Evolutionary conservation across 108 stramenopile species (phyloP).

Genomic region (Stephanodiscus triporus): DNA sequence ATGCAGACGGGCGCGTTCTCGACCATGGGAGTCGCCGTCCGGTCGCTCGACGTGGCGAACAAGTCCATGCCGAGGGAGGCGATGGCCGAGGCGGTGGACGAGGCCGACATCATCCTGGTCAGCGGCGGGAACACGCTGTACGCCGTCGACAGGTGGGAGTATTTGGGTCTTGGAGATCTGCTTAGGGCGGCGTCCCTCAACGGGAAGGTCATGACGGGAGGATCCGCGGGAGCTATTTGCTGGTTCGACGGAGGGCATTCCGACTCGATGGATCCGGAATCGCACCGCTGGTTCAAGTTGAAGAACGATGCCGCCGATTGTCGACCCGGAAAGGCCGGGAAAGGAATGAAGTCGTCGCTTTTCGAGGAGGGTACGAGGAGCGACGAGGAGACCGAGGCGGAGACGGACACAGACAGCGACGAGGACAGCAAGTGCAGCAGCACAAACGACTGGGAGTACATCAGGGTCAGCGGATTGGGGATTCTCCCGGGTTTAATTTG

Average conservation of each 20-base stretch:
- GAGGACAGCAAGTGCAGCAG: not conserved
- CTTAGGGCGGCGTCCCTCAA: conserved; percentile 49
- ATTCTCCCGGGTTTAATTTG: conserved; percentile 66
- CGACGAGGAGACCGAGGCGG: conserved; percentile 1
- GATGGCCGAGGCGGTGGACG: conserved; percentile 45
- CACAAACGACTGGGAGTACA: conserved; percentile 63
- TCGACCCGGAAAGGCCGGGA: not conserved
- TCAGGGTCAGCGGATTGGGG: conserved; percentile 62
- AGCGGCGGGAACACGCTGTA: conserved; percentile 87
- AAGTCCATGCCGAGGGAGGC: conserved; percentile 28
- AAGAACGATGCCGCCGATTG: conserved; percentile 14
- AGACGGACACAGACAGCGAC: not conserved
- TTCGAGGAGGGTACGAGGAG: not conserved
- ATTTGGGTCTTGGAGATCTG: conserved; percentile 58
- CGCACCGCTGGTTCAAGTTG: conserved; percentile 41
- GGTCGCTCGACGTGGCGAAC: conserved; percentile 36
- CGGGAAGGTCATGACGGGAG: conserved; percentile 71
- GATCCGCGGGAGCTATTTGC: conserved; percentile 84
- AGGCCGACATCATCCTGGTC: conserved; percentile 70
- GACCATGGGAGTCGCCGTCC: conserved; percentile 42
- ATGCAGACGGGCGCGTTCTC: conserved; percentile 44
- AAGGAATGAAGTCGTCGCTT: conserved; percentile 5
- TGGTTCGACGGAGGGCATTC: conserved; percentile 87
- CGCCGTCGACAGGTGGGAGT: conserved; percentile 80
- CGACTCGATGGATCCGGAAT: conserved; percentile 65